These are phyloP conservation scores for Phycomyces blakesleeanus DNA, from an alignment of 192 early-diverging fungal genomes.

Conservation along the genomic window DNA sequence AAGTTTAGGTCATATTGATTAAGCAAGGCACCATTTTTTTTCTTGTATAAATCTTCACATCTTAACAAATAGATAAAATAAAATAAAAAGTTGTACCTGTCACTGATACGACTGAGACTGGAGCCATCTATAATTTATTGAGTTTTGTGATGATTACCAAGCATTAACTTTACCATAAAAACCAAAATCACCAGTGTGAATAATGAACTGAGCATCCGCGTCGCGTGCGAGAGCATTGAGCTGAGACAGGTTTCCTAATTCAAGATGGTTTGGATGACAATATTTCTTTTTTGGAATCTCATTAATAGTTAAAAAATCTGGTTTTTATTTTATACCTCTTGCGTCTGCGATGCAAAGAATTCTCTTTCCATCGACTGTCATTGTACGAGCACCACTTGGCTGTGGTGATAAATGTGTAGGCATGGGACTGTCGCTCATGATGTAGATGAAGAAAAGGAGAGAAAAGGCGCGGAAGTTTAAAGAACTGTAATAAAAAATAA, in stretches of 20 bases:
- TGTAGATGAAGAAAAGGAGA: not conserved
- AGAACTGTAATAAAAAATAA: not conserved
- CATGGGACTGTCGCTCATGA: not conserved
- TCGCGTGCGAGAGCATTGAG: conserved; percentile 53
- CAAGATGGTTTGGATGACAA: too few relatives aligned
- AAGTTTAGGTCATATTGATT: not conserved
- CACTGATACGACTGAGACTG: conserved; percentile 49
- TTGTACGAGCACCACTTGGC: not conserved
- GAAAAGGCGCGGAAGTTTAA: not conserved
- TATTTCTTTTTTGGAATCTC: not conserved
- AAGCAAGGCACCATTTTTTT: too few relatives aligned
- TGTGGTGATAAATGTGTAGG: not conserved
- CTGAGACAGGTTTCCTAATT: conserved; percentile 52
- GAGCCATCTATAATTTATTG: conserved; percentile 33
- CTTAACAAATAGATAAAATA: not conserved
- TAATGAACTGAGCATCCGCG: conserved; percentile 47
- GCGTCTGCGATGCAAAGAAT: conserved; percentile 19
- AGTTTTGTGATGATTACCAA: not conserved
- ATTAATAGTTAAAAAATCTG: not conserved
- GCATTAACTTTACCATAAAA: conserved; percentile 46
- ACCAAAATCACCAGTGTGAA: conserved; percentile 61
- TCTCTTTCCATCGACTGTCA: conserved; percentile 13
- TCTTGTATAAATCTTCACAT: too few relatives aligned
- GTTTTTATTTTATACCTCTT: conserved; percentile 12
- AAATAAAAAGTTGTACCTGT: conserved; percentile 36